Evolutionary conservation across 805 yeast species (phyloP).

Genomic region (Myxozyma melibiosi): DNA sequence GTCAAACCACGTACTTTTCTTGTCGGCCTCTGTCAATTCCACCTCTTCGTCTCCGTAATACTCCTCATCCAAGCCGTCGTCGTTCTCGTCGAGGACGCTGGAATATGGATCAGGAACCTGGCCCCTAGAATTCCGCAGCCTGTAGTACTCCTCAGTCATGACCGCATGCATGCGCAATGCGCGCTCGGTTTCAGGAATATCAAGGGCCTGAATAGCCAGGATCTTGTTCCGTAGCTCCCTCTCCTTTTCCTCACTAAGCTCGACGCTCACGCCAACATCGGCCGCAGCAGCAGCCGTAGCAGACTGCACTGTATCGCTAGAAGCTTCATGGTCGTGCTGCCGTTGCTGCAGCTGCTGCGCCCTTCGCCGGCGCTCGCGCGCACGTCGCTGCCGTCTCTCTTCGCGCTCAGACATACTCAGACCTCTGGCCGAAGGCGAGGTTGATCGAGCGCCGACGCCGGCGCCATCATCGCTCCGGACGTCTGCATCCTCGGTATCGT

Average conservation of each 20-base stretch:
- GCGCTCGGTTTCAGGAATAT: conserved; percentile 42
- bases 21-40: conserved; percentile 16
- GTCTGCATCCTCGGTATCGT: conserved; percentile 4
- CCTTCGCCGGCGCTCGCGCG: conserved; percentile 2
- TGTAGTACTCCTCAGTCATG: conserved; percentile 43
- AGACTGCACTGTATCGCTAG: background rate
- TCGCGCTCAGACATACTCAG: background rate
- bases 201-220: conserved; percentile 37
- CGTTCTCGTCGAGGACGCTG: conserved; percentile 37
- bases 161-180: conserved; percentile 43
- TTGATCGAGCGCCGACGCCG: background rate
- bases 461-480: conserved; percentile 13
- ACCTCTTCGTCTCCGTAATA: conserved; percentile 17
- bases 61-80: conserved; percentile 27
- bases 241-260: conserved; percentile 24
- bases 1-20: conserved; percentile 44
- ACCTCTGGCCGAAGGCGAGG: background rate
- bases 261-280: conserved; percentile 9
- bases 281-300: conserved; percentile 18
- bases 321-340: background rate
- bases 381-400: conserved; percentile 4
- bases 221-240: conserved; percentile 39
- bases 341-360: background rate
- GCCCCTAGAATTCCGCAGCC: conserved; percentile 30
- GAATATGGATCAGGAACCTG: conserved; percentile 33